phyloP scores from a whole-genome alignment of 331 rosid species.

The Malus hybrid region DNA sequence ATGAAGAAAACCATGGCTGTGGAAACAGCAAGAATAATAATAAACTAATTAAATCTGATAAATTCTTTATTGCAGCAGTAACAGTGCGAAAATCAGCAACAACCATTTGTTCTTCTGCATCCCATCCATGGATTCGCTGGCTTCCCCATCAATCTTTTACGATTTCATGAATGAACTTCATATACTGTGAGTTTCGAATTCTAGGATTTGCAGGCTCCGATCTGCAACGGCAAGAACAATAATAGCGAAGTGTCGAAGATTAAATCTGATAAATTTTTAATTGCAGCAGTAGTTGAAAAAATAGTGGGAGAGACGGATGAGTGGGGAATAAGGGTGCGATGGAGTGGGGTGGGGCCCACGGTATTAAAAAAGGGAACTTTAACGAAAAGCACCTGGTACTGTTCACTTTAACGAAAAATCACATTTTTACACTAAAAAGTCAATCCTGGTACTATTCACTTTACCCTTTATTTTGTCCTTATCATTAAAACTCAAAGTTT shows the following conservation, averaged over 20 bases:
- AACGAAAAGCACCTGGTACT: too few species aligned
- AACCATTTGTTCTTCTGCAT: constrained; percentile 61
- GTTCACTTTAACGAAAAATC: too few species aligned
- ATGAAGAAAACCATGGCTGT: constrained; percentile 54
- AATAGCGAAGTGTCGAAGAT: not conserved
- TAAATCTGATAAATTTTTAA: not conserved
- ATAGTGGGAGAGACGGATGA: too few species aligned
- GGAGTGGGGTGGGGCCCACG: too few species aligned
- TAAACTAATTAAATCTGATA: constrained; percentile 1
- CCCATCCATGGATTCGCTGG: constrained; percentile 36
- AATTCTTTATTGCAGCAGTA: constrained; percentile 8
- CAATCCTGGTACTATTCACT: too few species aligned
- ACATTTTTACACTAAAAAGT: too few species aligned
- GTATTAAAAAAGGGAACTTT: too few species aligned
- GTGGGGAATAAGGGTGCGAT: too few species aligned
- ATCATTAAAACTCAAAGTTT: too few species aligned
- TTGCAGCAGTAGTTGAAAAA: too few species aligned
- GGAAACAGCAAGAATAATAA: constrained; percentile 19
- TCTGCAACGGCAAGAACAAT: not conserved
- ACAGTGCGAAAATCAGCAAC: constrained; percentile 38
- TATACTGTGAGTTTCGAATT: not conserved
- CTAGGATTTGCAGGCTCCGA: constrained; percentile 9
- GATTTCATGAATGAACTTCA: not conserved
- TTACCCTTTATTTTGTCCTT: too few species aligned
- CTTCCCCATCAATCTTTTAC: constrained; percentile 39